Conservation (phyloP, 2,329 filamentous ascomycete genomes). For the Neonectria punicea region DNA sequence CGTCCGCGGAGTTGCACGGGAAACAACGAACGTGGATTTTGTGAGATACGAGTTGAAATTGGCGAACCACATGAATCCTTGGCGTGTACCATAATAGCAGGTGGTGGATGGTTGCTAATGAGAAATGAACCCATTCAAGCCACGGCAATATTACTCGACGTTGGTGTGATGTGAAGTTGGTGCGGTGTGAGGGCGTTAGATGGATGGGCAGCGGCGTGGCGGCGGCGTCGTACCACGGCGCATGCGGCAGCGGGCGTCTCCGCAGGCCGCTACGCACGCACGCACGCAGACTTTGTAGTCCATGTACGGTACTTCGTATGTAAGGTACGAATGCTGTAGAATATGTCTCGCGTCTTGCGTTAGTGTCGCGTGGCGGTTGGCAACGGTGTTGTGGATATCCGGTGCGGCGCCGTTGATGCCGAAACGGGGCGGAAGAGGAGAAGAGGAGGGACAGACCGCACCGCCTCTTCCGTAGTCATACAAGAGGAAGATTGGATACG, state of each 20-base stretch:
- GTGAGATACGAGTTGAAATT: conserved; percentile 36
- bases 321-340: background rate
- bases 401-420: conserved; percentile 1
- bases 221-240: conserved; percentile 18
- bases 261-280: background rate
- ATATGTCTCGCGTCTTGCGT: conserved; percentile 14
- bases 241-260: conserved; percentile 12
- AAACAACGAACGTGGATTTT: conserved; percentile 27
- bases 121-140: conserved; percentile 43
- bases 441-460: background rate
- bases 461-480: background rate
- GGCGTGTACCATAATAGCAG: conserved; percentile 45
- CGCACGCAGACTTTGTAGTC: background rate
- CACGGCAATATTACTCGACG: conserved; percentile 13
- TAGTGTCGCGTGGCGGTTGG: conserved; percentile 22
- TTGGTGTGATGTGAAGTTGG: conserved; percentile 2
- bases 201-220: background rate
- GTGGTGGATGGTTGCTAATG: conserved; percentile 42
- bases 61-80: conserved; percentile 35
- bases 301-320: background rate
- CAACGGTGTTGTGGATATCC: conserved; percentile 20
- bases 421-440: background rate
- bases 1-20: conserved; percentile 29
- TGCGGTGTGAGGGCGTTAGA: too few relatives aligned
- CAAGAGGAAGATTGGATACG: background rate